phyloP scores from a whole-genome alignment of 371 early-diverging fungal genomes.

The Mortierella sp. region DNA sequence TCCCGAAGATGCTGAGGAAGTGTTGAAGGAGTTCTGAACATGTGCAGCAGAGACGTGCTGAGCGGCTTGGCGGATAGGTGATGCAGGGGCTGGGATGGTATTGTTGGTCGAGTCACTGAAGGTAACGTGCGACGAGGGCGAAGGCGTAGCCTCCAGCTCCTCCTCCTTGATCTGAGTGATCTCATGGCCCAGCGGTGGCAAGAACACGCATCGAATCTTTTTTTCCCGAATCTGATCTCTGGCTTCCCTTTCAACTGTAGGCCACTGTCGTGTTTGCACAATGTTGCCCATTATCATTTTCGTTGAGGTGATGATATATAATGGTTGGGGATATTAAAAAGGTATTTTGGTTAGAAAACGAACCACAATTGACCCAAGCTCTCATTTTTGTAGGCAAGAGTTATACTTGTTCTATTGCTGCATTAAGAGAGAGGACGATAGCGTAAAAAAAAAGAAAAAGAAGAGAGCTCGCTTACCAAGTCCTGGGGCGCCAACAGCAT shows the following conservation, averaged over 20 bases:
- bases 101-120: constrained; percentile 29
- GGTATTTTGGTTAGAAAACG: background rate
- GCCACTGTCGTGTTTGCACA: constrained; percentile 68
- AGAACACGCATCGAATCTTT: constrained; percentile 74
- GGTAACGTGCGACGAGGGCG: constrained; percentile 28
- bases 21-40: background rate
- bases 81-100: constrained; percentile 20
- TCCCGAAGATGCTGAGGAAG: background rate
- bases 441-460: background rate
- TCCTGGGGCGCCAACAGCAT: constrained; percentile 59
- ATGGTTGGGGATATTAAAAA: background rate
- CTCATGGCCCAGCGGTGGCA: constrained; percentile 52
- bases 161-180: constrained; percentile 50
- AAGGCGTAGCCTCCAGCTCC: constrained; percentile 16
- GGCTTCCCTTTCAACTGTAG: constrained; percentile 64
- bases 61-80: constrained; percentile 11
- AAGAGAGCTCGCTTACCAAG: constrained; percentile 59
- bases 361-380: background rate
- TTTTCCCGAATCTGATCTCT: constrained; percentile 71
- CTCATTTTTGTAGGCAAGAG: background rate
- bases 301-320: background rate
- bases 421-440: background rate
- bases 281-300: too few species aligned
- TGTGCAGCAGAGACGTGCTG: background rate
- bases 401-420: background rate